These are phyloP conservation scores for Dendrostoma leiphaemia DNA, from an alignment of 2,329 filamentous ascomycete genomes.

Conservation along the genomic window DNA sequence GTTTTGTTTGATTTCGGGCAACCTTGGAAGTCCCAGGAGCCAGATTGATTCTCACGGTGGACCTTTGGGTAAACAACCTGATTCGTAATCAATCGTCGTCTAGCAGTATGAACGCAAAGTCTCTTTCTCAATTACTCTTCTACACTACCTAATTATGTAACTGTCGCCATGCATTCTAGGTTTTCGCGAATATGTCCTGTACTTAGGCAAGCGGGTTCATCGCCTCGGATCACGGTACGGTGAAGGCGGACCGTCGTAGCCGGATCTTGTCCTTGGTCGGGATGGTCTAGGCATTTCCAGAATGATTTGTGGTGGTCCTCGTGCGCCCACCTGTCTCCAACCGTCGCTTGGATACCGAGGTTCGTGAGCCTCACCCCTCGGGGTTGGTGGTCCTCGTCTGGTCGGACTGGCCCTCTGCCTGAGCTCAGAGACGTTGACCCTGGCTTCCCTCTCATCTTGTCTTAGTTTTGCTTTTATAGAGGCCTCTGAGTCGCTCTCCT, in stretches of 20 bases:
- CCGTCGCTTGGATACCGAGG: background rate
- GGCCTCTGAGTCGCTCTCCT: background rate
- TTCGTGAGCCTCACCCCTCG: background rate
- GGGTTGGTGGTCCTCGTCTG: background rate
- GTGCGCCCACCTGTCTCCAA: conserved; percentile 4
- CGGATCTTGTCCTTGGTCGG: conserved; percentile 6
- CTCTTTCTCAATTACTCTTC: too few relatives aligned
- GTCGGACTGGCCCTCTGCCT: background rate
- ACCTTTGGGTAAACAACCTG: too few relatives aligned
- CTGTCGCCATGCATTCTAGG: too few relatives aligned
- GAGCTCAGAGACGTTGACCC: background rate
- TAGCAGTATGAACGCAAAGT: background rate
- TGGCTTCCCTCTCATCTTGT: conserved; percentile 4
- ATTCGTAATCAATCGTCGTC: too few relatives aligned
- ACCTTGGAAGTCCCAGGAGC: background rate
- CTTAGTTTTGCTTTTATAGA: background rate
- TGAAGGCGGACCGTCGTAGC: conserved; percentile 2
- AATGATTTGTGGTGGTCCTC: background rate
- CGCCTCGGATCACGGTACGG: background rate
- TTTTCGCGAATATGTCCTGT: too few relatives aligned
- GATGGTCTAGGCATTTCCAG: conserved; percentile 4
- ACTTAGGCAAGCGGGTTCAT: too few relatives aligned
- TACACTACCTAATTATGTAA: too few relatives aligned
- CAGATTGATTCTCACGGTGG: too few relatives aligned
- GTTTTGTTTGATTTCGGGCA: too few relatives aligned